Conservation (phyloP, 345 rosid genomes). For the Zanthoxylum bungeanum region DNA sequence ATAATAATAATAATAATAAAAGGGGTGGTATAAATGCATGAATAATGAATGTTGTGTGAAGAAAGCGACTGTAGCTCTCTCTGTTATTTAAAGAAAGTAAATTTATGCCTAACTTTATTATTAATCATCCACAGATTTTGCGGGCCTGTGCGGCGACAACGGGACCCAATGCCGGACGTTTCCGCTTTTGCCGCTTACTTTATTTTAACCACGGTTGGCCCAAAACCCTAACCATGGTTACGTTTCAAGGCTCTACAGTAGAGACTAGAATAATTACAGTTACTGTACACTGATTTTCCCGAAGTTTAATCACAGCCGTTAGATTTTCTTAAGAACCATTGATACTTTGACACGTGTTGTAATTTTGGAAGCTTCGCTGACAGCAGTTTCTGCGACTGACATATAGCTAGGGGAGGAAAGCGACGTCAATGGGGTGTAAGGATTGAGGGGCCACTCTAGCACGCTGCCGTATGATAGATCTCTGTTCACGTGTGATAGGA, state of each 20-base stretch:
- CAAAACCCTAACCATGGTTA: neutral
- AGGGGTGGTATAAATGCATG: neutral
- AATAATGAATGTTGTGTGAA: neutral
- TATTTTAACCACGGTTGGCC: neutral
- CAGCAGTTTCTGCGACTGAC: neutral
- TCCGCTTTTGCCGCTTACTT: slow-evolving; percentile 30
- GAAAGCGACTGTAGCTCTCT: neutral
- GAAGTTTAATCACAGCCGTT: neutral
- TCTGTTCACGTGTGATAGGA: slow-evolving; percentile 12
- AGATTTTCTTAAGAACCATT: neutral
- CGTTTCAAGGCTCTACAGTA: neutral
- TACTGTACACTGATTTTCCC: neutral
- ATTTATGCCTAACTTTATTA: neutral
- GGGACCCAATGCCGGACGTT: slow-evolving; percentile 35
- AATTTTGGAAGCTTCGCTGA: neutral
- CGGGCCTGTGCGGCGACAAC: slow-evolving; percentile 28
- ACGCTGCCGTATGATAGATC: slow-evolving; percentile 1
- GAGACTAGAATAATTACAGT: no score
- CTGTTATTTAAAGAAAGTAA: slow-evolving; percentile 1
- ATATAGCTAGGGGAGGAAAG: neutral
- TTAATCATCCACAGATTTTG: slow-evolving; percentile 19
- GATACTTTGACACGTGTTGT: neutral
- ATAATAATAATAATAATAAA: no score
- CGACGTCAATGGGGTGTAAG: neutral
- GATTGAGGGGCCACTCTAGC: slow-evolving; percentile 8